A percentile compares a stretch with the other conserved stretches of the same genome.
phyloP scores from a whole-genome alignment of 1,284 basidiomycete genomes.

The Meira miltonrushii region DNA sequence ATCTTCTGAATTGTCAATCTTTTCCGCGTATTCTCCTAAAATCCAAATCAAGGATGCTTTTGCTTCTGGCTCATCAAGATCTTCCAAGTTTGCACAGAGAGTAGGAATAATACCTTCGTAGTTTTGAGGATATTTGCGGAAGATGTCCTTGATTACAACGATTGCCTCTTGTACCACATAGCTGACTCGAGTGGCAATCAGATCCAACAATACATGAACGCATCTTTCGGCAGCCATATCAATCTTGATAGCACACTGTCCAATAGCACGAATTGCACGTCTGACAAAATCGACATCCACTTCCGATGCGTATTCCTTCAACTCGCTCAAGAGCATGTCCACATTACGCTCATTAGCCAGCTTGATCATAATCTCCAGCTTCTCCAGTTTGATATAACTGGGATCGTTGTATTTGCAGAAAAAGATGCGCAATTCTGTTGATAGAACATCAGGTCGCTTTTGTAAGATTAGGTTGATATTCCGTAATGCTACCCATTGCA shows the following conservation, averaged over 20 bases:
- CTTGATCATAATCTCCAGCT: conserved; percentile 96
- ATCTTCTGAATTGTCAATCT: conserved; percentile 93
- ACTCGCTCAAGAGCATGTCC: conserved; percentile 84
- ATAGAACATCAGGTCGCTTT: conserved; percentile 78
- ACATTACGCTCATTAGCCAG: conserved; percentile 87
- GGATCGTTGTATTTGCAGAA: conserved; percentile 99
- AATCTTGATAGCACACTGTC: conserved; percentile 92
- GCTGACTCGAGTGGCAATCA: conserved; percentile 85
- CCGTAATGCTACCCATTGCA: conserved; percentile 94
- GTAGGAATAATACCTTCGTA: conserved; percentile 96
- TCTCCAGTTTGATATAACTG: conserved; percentile 94
- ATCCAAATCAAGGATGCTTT: conserved; percentile 99
- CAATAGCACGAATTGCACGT: conserved; percentile 88
- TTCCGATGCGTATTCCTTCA: conserved; percentile 95
- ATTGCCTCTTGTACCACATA: conserved; percentile 98
- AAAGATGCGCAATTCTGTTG: conserved; percentile 95
- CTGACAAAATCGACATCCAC: conserved; percentile 98
- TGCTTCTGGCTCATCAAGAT: conserved; percentile 94
- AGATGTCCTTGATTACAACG: conserved; percentile 99
- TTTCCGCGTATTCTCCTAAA: conserved; percentile 92
- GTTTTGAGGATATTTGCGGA: conserved; percentile 92
- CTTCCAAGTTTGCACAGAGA: conserved; percentile 88
- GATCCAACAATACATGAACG: conserved; percentile 82
- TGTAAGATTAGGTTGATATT: conserved; percentile 96
- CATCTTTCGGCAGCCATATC: conserved; percentile 87